phyloP scores from a whole-genome alignment of 2,329 filamentous ascomycete genomes.

The Pseudogymnoascus sp. region DNA sequence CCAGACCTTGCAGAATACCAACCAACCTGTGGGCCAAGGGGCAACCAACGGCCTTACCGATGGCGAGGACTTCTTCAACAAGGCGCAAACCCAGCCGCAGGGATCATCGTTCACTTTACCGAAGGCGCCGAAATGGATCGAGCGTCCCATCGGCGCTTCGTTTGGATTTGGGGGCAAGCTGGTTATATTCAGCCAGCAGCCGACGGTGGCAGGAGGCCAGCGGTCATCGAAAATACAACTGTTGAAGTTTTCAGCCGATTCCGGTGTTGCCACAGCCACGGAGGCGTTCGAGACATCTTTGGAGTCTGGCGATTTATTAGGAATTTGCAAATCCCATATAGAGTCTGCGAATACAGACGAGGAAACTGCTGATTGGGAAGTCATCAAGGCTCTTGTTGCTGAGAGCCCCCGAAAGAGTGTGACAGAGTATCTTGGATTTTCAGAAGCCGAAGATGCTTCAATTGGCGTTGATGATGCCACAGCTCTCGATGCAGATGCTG shows the following conservation, averaged over 20 bases:
- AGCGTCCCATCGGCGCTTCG: slow-evolving; percentile 73
- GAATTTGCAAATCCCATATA: slow-evolving; percentile 74
- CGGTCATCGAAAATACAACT: slow-evolving; percentile 71
- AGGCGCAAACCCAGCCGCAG: slow-evolving; percentile 85
- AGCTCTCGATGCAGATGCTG: slow-evolving; percentile 28
- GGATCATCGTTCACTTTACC: slow-evolving; percentile 78
- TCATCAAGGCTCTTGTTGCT: slow-evolving; percentile 80
- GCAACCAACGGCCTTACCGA: slow-evolving; percentile 63
- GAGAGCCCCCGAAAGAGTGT: slow-evolving; percentile 80
- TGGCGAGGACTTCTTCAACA: slow-evolving; percentile 93
- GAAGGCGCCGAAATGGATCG: slow-evolving; percentile 84
- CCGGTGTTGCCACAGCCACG: slow-evolving; percentile 72
- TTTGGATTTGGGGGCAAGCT: slow-evolving; percentile 96
- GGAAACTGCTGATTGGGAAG: slow-evolving; percentile 92
- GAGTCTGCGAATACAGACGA: slow-evolving; percentile 70
- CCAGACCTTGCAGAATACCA: slow-evolving; percentile 91
- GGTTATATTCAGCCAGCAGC: slow-evolving; percentile 58
- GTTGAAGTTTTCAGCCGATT: slow-evolving; percentile 81
- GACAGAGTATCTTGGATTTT: slow-evolving; percentile 83
- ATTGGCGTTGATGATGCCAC: slow-evolving; percentile 41
- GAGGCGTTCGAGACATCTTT: slow-evolving; percentile 81
- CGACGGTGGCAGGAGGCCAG: slow-evolving; percentile 52
- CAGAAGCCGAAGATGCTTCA: slow-evolving; percentile 43
- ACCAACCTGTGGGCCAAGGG: slow-evolving; percentile 61
- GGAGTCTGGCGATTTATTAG: slow-evolving; percentile 64